Evolutionary conservation across 352 stramenopile species (phyloP), one percentile per base, ranked within the genome.

Genomic region (Pythium scleroteichum): DNA sequence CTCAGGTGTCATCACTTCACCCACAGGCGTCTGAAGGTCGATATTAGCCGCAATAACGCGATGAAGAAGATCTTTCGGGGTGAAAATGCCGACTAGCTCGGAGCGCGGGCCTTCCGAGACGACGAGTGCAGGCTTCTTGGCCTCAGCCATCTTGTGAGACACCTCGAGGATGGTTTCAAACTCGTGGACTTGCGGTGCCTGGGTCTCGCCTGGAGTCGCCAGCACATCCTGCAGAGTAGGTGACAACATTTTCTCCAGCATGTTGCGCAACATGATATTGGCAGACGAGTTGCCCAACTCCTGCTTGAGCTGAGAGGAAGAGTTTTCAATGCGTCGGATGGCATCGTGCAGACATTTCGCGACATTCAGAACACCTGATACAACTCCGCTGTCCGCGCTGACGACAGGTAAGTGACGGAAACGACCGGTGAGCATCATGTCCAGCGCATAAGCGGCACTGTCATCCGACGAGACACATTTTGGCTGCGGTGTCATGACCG

Each of bases 261-360:
- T 94, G 16, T 69, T 73, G 35, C 76, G 81, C 33, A 96, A 44
- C 56, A 92, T 75, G 6, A 67, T 62, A 49, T 92, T 89, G 33
- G 81, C 55, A 0, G 66, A 66, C 27, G 68, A 85, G 35, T 78
- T 83, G 9, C 78, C 82, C 17, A 94, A 66, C 45, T 95, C 82
- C 62, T 95, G 80, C 59, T 96, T 82, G 10, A 93, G 68, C 24
- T 82, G 78, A 4, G 82, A 79, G n/a, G 84, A 89, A 42, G 87
- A 85, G 33, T 76, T 87, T 52, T 99, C 97, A 35, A 99, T 92
- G 52, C 97, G 96, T n/a, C 82, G 85, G 65, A 99, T 99, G 2
- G 96, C 97, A 79, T 99, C 97, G 71, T 99, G 97, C 50, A 99
- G 69, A 59, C 97, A 99, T 76, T 99, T 99, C 1, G 95, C 95